Evolutionary conservation across 345 rosid genomes (phyloP), one percentile per base, ranked within the genome.

Genomic region (Eucalyptus leucophloia): DNA sequence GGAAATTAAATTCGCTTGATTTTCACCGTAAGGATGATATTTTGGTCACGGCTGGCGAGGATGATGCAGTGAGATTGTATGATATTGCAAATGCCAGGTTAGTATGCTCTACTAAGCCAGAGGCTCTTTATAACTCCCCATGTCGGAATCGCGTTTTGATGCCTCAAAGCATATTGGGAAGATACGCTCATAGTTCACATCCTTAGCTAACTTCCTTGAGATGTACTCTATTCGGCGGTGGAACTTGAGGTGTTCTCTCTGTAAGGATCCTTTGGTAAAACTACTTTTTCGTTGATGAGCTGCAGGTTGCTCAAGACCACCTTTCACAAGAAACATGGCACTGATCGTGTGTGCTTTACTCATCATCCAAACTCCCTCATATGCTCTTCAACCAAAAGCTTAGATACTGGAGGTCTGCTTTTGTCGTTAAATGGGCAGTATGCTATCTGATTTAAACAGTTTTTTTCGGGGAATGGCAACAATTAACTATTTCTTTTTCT

Each of bases 331-430:
- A 96, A 95, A 93, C 98, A 96, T 90, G 99, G 99, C 19, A 92
- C 99, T 11, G 99, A 98, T 93, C 94, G 96, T 37, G 95, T 97
- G 53, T 98, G 99, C 92, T 97, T 98, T 92, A 98, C 99, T 0
- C 99, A 98, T 91, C 99, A 98, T 62, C 99, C 98, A 23, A 98
- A 96, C 92, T 98, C 99, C 87, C 94, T 96, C 80, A 97, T 98
- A 91, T 98, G 99, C 94, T 98, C 99, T 81, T 96, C 99, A 6
- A 93, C 85, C 88, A 94, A 97, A 90, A 95, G 94, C 93, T 92
- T 97, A 91, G 97, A 96, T 88, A 90, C 94, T 30, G 99, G 99
- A 92, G 99, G 99, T 96, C 87, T 91, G 49, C 24, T 45, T 67
- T 45, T 77, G 54, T 21, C 19, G 1, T 51, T 42, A 50, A 37